Evolutionary conservation across 148 eudicot species (phyloP).

Genomic region (Mesembryanthemum crystallinum): DNA sequence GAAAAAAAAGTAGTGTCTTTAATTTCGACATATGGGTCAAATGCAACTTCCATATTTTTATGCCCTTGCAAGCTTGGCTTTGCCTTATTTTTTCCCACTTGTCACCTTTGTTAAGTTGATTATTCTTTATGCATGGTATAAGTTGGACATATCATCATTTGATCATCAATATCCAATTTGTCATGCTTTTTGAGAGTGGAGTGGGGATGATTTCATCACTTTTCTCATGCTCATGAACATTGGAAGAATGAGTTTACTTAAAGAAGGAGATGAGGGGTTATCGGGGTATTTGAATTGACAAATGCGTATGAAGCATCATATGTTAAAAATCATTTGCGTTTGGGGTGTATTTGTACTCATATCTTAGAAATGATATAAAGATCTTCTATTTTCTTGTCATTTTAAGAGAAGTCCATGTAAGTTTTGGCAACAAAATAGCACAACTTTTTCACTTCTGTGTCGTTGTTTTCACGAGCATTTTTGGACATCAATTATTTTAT

Average conservation of each 20-base stretch:
- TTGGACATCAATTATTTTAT: too few relatives aligned
- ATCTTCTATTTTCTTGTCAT: too few relatives aligned
- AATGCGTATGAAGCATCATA: not conserved
- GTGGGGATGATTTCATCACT: too few relatives aligned
- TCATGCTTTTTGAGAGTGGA: not conserved
- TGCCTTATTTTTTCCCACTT: not conserved
- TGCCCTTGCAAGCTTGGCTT: not conserved
- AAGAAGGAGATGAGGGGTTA: not conserved
- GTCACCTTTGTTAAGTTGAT: not conserved
- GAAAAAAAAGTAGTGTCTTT: not conserved
- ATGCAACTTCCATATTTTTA: conserved; percentile 5
- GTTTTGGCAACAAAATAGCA: too few relatives aligned
- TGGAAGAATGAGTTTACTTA: not conserved
- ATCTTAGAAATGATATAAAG: not conserved
- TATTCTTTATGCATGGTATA: not conserved
- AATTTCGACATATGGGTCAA: not conserved
- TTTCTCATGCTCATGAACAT: too few relatives aligned
- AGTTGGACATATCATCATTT: too few relatives aligned
- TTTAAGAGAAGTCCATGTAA: too few relatives aligned
- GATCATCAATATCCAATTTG: not conserved
- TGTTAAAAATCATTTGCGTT: not conserved
- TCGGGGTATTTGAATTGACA: not conserved
- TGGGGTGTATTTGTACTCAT: conserved; percentile 1
- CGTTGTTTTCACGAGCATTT: too few relatives aligned
- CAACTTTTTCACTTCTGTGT: not conserved